These are phyloP conservation scores for Sugiyamaella xylanicola DNA, from an alignment of 1,139 yeast genomes.

Conservation along the genomic window DNA sequence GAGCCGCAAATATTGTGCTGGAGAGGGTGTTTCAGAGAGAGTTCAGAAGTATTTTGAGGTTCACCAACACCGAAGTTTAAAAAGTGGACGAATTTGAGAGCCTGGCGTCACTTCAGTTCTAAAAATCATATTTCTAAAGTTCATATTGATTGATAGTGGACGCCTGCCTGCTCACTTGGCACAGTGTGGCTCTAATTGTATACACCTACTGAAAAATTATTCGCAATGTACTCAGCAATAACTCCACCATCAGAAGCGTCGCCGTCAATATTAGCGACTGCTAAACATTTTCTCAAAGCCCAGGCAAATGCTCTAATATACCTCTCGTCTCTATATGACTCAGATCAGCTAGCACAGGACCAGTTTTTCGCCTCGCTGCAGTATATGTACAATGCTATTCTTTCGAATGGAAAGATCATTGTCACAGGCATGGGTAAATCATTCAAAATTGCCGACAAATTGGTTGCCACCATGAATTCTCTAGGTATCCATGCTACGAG, in stretches of 20 bases:
- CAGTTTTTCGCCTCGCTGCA: constrained; percentile 55
- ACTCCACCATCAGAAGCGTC: constrained; percentile 30
- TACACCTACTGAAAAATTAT: background rate
- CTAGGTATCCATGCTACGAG: constrained; percentile 67
- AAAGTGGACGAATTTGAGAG: background rate
- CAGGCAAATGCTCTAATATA: constrained; percentile 52
- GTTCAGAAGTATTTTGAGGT: no score
- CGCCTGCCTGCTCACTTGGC: no score
- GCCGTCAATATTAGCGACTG: constrained; percentile 37
- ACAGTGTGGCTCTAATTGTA: background rate
- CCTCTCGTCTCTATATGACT: constrained; percentile 47
- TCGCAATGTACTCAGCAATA: constrained; percentile 16
- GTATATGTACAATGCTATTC: constrained; percentile 53
- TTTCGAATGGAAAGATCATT: constrained; percentile 66
- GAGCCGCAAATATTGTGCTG: background rate
- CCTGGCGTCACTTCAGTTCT: no score
- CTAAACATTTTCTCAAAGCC: constrained; percentile 46
- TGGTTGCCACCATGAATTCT: constrained; percentile 81
- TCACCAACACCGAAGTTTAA: no score
- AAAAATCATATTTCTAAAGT: no score
- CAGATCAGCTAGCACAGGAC: constrained; percentile 50
- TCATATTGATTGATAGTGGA: no score
- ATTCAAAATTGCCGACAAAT: constrained; percentile 72
- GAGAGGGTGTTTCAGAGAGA: no score
- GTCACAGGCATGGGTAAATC: constrained; percentile 86